Conservation (phyloP, 352 stramenopile species). For the Pythium periplocum region DNA sequence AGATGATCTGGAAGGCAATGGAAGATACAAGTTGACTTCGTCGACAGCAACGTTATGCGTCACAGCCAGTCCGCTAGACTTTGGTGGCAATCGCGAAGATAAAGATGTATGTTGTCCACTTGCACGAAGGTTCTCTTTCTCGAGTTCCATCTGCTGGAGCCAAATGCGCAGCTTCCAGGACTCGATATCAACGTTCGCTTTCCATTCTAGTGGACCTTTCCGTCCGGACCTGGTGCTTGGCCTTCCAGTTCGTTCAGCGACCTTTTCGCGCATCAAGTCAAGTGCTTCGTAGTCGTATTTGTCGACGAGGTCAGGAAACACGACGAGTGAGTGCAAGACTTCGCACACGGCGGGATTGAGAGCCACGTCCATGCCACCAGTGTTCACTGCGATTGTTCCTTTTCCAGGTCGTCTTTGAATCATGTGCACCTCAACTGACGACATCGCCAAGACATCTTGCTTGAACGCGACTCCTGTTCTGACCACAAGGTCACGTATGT, state of each 20-base stretch:
- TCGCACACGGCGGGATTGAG: slow-evolving; percentile 11
- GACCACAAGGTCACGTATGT: slow-evolving; percentile 2
- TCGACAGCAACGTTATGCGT: slow-evolving; percentile 9
- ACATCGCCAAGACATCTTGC: not conserved
- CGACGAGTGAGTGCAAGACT: slow-evolving; percentile 13
- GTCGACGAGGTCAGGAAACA: slow-evolving; percentile 16
- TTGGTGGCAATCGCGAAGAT: slow-evolving; percentile 11
- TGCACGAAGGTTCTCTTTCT: slow-evolving; percentile 4
- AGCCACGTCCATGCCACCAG: slow-evolving; percentile 2
- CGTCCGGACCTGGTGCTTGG: not conserved
- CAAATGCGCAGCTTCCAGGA: slow-evolving; percentile 12
- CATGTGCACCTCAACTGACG: slow-evolving; percentile 7
- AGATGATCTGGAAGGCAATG: too few relatives aligned
- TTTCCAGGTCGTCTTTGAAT: slow-evolving; percentile 4
- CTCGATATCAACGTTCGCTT: slow-evolving; percentile 10
- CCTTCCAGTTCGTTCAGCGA: not conserved
- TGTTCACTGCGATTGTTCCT: slow-evolving; percentile 5
- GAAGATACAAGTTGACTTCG: slow-evolving; percentile 8
- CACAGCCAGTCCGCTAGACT: slow-evolving; percentile 5
- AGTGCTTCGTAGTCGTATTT: slow-evolving; percentile 9
- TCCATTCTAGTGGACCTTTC: slow-evolving; percentile 10
- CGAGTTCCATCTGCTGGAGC: slow-evolving; percentile 3
- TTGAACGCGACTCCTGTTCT: not conserved
- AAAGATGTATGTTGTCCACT: slow-evolving; percentile 6
- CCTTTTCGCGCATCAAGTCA: slow-evolving; percentile 11